Conservation (phyloP, 2,329 filamentous ascomycete genomes). For the Ophiocordyceps camponoti-leonardi region DNA sequence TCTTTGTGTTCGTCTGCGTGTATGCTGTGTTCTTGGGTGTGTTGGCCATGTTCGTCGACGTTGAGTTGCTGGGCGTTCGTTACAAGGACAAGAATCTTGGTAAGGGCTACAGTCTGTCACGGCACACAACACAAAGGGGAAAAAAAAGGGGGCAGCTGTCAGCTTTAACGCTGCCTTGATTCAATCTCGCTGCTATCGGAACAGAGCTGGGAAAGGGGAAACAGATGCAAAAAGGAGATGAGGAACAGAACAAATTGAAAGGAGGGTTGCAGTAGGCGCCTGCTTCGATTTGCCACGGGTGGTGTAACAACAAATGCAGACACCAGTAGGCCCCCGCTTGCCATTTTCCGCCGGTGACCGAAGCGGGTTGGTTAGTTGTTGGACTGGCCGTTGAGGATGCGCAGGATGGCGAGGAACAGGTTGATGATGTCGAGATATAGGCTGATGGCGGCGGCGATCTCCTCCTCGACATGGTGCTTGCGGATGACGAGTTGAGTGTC, state of each 20-base stretch:
- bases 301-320: neutral
- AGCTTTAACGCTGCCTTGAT: neutral
- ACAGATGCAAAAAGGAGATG: neutral
- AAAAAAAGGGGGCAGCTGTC: neutral
- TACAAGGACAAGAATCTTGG: neutral
- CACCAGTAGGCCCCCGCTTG: neutral
- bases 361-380: conserved; percentile 46
- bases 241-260: neutral
- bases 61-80: neutral
- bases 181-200: neutral
- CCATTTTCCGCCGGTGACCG: neutral
- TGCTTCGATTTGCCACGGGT: neutral
- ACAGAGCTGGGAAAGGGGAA: neutral
- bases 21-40: neutral
- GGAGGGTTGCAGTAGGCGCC: neutral
- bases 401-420: conserved; percentile 84
- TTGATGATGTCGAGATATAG: conserved; percentile 95
- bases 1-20: no score
- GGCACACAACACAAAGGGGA: neutral
- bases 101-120: neutral
- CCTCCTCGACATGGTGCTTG: conserved; percentile 94
- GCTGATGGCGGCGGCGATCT: conserved; percentile 88
- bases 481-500: conserved; percentile 93
- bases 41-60: no score
- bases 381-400: conserved; percentile 90